phyloP scores from a whole-genome alignment of 75 land plant genomes.

The Larix kaempferi region DNA sequence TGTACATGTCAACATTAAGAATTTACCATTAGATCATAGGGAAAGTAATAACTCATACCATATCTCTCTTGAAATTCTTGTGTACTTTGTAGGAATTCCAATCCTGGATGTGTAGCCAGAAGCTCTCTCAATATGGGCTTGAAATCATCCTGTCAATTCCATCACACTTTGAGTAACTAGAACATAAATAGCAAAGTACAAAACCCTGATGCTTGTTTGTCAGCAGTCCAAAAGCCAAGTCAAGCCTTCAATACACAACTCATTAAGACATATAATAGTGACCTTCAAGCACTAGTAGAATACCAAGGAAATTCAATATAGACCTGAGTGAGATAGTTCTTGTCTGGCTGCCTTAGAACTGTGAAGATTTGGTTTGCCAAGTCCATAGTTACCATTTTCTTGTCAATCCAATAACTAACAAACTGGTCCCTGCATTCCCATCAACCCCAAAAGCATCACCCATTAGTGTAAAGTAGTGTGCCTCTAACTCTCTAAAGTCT shows the following conservation, averaged over 20 bases:
- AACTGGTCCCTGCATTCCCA: slow-evolving; percentile 63
- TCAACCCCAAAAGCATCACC: neutral
- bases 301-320: neutral
- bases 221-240: neutral
- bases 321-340: slow-evolving; percentile 77
- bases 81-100: slow-evolving; percentile 89
- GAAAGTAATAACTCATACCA: slow-evolving; percentile 40
- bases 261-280: neutral
- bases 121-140: slow-evolving; percentile 84
- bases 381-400: slow-evolving; percentile 73
- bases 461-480: neutral
- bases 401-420: slow-evolving; percentile 75
- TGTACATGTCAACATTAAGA: neutral
- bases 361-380: slow-evolving; percentile 58
- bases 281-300: slow-evolving; percentile 4
- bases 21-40: neutral
- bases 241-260: neutral
- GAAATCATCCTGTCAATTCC: slow-evolving; percentile 71
- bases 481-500: too few species aligned
- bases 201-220: neutral
- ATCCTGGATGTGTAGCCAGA: slow-evolving; percentile 84
- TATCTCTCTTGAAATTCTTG: slow-evolving; percentile 99
- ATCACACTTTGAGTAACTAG: neutral
- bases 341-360: slow-evolving; percentile 75
- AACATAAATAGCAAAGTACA: neutral